Base-by-base conservation (phyloP, 2,329 filamentous ascomycete genomes). In the Colletotrichum sp. region DNA sequence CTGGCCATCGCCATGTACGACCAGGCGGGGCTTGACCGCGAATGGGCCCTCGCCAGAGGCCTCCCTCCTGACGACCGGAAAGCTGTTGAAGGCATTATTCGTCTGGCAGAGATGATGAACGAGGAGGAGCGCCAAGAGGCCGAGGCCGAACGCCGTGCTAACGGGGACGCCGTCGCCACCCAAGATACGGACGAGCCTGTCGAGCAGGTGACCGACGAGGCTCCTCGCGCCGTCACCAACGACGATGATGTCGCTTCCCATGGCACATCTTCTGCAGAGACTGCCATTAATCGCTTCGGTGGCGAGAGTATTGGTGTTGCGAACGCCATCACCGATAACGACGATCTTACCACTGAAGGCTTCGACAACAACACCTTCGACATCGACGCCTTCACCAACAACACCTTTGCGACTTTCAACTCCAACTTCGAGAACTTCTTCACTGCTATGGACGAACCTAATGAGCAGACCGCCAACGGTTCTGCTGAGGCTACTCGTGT, bases 401-500 rank as follows among this genome's bases (percentile, higher is more conserved):
- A 48, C 39, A n/a, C 16, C 0, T 39, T 18, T 39, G 36, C 16
- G 0, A 0, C 0, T 39, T 39, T 39, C 36, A 39, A 39, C 8
- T 2, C 36, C 1, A 39, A 39, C 2, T 39, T 9, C 1, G 36
- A 39, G 36, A 39, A 1, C 1, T 39, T 39, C 36, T 5, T 39
- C 1, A 2, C 36, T 39, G 18, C 39, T 48, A 1, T 3, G 39
- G 18, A 7, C 39, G 39, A 5, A n/a, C 2, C 43, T 52, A 3
- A 22, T 10, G 3, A 22, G n/a, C n/a, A 13, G 10, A 52, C 7
- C 43, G 0, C n/a, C 43, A 52, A 22, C 0, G 10, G 4, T 22
- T 6, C 43, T 52, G 10, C 12, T 2, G 43, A 22, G 10, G n/a
- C 1, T 0, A 13, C 43, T 52, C 43, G n/a, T 5, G 0, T 2